Evolutionary conservation across 2,329 filamentous ascomycete genomes (phyloP).

Genomic region (Pochonia chlamydosporia): DNA sequence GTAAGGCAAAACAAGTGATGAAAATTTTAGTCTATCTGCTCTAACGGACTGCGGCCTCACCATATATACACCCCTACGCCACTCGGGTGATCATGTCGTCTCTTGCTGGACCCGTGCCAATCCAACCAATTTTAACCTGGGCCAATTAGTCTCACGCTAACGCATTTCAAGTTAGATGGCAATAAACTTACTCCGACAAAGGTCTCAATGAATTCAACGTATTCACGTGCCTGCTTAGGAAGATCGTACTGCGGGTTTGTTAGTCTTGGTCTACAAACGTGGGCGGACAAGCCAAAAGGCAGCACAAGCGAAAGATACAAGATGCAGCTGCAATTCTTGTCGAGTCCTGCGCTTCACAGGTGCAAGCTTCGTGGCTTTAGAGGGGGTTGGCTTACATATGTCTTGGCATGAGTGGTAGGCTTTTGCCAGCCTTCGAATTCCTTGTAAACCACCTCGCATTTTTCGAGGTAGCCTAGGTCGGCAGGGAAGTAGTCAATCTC

Average conservation of each 20-base stretch:
- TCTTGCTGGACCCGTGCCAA: constrained; percentile 60
- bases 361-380: not conserved
- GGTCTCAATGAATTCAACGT: constrained; percentile 51
- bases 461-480: constrained; percentile 8
- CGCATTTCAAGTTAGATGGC: constrained; percentile 8
- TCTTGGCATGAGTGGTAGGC: constrained; percentile 9
- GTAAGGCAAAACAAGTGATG: too few relatives aligned
- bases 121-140: constrained; percentile 44
- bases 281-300: not conserved
- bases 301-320: not conserved
- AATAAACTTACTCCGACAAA: constrained; percentile 49
- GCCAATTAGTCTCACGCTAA: constrained; percentile 14
- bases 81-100: constrained; percentile 53
- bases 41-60: too few relatives aligned
- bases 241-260: constrained; percentile 28
- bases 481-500: constrained; percentile 14
- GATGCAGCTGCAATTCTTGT: not conserved
- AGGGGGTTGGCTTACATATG: constrained; percentile 3
- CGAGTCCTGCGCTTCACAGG: not conserved
- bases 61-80: not conserved
- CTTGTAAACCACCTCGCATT: constrained; percentile 9
- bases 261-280: constrained; percentile 6
- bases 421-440: constrained; percentile 11
- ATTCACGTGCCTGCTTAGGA: constrained; percentile 19
- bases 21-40: too few relatives aligned